Percentiles rank a stretch among this genome's conserved stretches.
These are phyloP conservation scores for Trichoderma polysporum DNA, from an alignment of 2,329 filamentous ascomycete species.

Conservation along the genomic window DNA sequence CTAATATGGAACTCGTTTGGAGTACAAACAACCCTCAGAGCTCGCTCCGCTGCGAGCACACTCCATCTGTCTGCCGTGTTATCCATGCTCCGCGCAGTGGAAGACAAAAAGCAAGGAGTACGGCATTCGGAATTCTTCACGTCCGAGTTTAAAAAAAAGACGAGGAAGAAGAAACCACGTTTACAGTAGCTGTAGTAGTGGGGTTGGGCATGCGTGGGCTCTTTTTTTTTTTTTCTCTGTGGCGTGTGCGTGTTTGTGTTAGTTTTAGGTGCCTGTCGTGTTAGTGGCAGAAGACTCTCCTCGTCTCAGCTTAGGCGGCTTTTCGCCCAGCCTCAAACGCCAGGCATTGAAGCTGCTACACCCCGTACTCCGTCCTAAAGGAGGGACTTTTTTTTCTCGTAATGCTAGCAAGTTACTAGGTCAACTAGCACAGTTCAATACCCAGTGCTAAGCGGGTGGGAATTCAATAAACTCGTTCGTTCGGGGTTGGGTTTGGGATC, in stretches of 20 bases:
- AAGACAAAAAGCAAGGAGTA: not conserved
- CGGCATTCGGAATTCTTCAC: constrained; percentile 13
- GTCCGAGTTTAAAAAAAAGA: not conserved
- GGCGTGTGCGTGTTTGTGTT: no score
- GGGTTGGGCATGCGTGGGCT: not conserved
- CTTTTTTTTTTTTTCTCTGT: not conserved
- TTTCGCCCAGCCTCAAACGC: no score
- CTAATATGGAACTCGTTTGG: not conserved
- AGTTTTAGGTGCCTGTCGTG: not conserved
- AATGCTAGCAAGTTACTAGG: no score
- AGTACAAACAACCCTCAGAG: not conserved
- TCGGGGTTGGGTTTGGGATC: not conserved
- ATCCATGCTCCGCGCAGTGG: not conserved
- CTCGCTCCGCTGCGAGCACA: not conserved
- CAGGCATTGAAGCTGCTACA: no score
- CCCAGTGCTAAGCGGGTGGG: no score
- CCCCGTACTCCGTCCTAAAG: no score
- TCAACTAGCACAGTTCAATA: no score
- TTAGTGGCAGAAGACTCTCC: no score
- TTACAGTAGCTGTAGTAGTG: not conserved
- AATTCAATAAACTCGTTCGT: not conserved
- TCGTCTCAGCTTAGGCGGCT: no score
- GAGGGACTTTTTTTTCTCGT: no score
- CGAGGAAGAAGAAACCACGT: not conserved
- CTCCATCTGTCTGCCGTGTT: not conserved